Conservation (phyloP, 306 rosid species). For the Citrullus amarus region DNA sequence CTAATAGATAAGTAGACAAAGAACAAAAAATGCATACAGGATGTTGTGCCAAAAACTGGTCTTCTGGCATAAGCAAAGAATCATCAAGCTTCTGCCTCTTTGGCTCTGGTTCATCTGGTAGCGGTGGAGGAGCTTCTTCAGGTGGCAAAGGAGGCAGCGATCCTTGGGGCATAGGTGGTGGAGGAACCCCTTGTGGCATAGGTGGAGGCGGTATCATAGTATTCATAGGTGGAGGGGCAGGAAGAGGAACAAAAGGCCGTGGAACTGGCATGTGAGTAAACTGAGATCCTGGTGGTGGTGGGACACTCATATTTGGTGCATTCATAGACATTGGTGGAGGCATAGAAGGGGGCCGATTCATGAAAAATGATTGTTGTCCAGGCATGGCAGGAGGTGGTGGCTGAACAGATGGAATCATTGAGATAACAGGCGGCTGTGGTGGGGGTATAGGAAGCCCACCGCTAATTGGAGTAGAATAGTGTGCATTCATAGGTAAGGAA, state of each 20-base stretch:
- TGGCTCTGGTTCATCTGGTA: conserved; percentile 91
- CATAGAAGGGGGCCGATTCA: conserved; percentile 50
- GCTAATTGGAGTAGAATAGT: conserved; percentile 46
- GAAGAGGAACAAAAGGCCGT: conserved; percentile 42
- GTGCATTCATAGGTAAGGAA: conserved; percentile 45
- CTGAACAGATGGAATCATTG: conserved; percentile 53
- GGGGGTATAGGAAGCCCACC: conserved; percentile 49
- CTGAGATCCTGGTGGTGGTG: conserved; percentile 93
- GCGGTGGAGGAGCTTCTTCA: conserved; percentile 96
- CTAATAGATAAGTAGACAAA: not conserved
- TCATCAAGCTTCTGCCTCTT: conserved; percentile 86
- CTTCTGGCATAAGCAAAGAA: conserved; percentile 75
- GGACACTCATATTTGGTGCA: conserved; percentile 45
- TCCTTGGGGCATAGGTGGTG: conserved; percentile 79
- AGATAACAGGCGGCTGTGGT: conserved; percentile 47
- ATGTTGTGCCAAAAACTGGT: conserved; percentile 79
- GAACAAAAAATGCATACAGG: conserved; percentile 34
- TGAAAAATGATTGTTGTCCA: conserved; percentile 53
- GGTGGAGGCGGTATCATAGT: conserved; percentile 73
- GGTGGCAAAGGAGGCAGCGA: conserved; percentile 84
- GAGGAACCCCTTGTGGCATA: conserved; percentile 24
- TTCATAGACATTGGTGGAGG: conserved; percentile 44
- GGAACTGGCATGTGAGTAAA: conserved; percentile 45
- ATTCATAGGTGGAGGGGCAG: conserved; percentile 48
- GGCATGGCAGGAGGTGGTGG: conserved; percentile 59